Evolutionary conservation across 2,329 filamentous ascomycete genomes (phyloP).

Genomic region (Ophiostoma triangulosporum): DNA sequence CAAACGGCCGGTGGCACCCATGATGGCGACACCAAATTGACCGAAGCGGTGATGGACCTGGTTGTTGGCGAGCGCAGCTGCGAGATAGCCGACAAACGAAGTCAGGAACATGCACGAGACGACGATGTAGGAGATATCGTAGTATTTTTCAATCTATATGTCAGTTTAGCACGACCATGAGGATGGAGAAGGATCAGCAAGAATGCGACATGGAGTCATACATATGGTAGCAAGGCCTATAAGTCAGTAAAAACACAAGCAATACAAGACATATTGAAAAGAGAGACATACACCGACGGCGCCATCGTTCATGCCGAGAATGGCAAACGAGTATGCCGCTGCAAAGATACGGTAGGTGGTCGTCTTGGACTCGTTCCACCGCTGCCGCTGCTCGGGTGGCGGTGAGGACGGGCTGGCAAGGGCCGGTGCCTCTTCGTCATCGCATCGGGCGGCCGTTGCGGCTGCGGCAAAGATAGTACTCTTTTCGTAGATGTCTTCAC

Average conservation of each 20-base stretch:
- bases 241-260: neutral
- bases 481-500: neutral
- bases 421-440: conserved; percentile 11
- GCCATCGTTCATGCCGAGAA: conserved; percentile 58
- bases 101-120: conserved; percentile 55
- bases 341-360: conserved; percentile 46
- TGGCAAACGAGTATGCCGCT: conserved; percentile 46
- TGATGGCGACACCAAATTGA: conserved; percentile 56
- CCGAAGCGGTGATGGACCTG: conserved; percentile 50
- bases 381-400: conserved; percentile 24
- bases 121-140: conserved; percentile 45
- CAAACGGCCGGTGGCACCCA: conserved; percentile 50
- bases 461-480: neutral
- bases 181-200: too few relatives aligned
- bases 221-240: conserved; percentile 33
- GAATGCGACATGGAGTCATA: conserved; percentile 21
- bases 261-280: neutral
- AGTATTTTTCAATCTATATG: conserved; percentile 44
- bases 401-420: neutral
- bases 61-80: conserved; percentile 52
- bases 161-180: too few relatives aligned
- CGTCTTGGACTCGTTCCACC: conserved; percentile 48
- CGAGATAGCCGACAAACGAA: conserved; percentile 50
- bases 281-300: conserved; percentile 39
- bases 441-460: neutral